Evolutionary conservation across 1,284 basidiomycete species (phyloP).

Genomic region (Leccinum subspadiceum): DNA sequence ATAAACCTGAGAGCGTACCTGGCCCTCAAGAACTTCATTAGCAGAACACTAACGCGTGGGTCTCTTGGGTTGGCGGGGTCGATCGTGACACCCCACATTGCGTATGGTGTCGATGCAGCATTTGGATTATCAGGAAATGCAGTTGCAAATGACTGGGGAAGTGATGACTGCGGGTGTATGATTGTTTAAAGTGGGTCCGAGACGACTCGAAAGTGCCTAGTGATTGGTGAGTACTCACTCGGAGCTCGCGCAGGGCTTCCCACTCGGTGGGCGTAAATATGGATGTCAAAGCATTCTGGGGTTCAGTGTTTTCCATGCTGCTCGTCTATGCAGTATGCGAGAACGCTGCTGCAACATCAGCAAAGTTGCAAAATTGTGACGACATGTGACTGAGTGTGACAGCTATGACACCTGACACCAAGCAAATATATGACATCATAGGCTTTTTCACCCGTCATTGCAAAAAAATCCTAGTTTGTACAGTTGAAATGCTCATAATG

Average conservation of each 20-base stretch:
- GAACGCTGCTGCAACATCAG: no score
- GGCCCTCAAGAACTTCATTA: conserved; percentile 78
- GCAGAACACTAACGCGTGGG: conserved; percentile 64
- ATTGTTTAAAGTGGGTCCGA: background rate
- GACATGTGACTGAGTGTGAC: no score
- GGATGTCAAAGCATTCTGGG: conserved; percentile 65
- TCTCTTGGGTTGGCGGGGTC: conserved; percentile 53
- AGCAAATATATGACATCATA: no score
- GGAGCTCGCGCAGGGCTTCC: conserved; percentile 62
- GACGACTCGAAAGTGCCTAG: background rate
- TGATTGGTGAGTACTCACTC: conserved; percentile 39
- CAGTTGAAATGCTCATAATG: no score
- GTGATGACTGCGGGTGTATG: conserved; percentile 40
- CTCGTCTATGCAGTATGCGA: no score
- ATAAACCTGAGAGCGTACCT: conserved; percentile 32
- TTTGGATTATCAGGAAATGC: conserved; percentile 48
- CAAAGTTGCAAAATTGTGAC: no score
- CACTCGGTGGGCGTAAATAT: conserved; percentile 70
- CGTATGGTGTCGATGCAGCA: conserved; percentile 49
- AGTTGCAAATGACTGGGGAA: conserved; percentile 51
- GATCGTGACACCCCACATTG: conserved; percentile 68
- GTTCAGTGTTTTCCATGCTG: conserved; percentile 38
- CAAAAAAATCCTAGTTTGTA: no score
- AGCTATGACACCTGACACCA: no score
- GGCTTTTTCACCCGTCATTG: no score